These are phyloP conservation scores for Odonthalia washingtoniensis DNA, from an alignment of 31 red algal genomes.

Conservation along the genomic window DNA sequence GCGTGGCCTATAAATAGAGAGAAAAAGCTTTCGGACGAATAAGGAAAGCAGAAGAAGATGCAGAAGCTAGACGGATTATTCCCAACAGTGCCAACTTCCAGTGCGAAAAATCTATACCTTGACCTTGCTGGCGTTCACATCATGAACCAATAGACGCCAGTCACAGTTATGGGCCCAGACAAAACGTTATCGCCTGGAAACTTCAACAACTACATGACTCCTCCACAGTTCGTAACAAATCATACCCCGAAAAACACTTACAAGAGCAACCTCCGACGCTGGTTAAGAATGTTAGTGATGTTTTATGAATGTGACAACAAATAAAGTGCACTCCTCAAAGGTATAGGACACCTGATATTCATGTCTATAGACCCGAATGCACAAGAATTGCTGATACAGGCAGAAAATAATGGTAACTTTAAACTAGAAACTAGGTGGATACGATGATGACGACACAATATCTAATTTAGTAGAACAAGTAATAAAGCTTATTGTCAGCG, in stretches of 20 bases:
- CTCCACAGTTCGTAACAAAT: slow-evolving; percentile 51
- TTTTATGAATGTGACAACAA: slow-evolving; percentile 50
- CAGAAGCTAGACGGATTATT: too few species aligned
- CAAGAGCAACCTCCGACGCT: slow-evolving; percentile 1
- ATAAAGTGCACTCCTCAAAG: slow-evolving; percentile 22
- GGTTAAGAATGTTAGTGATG: slow-evolving; percentile 44
- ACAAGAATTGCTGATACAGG: slow-evolving; percentile 5
- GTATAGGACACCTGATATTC: slow-evolving; percentile 38
- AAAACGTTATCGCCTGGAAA: slow-evolving; percentile 5
- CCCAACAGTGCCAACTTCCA: too few species aligned
- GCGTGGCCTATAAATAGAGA: too few species aligned
- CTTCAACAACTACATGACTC: background rate
- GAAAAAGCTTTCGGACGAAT: too few species aligned
- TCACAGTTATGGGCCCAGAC: slow-evolving; percentile 53
- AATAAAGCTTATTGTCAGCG: slow-evolving; percentile 43
- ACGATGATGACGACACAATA: background rate
- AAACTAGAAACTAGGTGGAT: background rate
- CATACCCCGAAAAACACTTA: slow-evolving; percentile 35
- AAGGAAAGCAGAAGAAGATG: too few species aligned
- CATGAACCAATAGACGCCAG: too few species aligned
- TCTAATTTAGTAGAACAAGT: slow-evolving; percentile 38
- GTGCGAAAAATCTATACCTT: too few species aligned
- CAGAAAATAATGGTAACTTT: background rate
- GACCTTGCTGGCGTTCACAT: too few species aligned
- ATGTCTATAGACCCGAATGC: slow-evolving; percentile 9